A percentile compares a stretch with the other conserved stretches of the same genome.
Conservation (phyloP, 2,329 filamentous ascomycete genomes). For the Grosmannia huntii region DNA sequence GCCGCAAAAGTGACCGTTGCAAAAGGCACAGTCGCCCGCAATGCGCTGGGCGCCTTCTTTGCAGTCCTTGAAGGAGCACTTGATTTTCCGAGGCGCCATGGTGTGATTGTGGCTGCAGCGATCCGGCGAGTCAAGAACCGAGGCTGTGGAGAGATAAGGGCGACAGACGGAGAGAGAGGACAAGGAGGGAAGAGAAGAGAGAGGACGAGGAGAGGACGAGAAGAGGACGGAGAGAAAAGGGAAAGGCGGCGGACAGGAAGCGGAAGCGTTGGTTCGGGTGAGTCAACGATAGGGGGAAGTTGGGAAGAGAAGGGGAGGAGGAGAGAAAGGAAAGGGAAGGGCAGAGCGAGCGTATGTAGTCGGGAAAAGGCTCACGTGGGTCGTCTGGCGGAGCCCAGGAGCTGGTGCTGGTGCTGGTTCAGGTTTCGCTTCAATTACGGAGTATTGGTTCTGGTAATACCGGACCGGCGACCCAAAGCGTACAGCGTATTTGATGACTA, state of each 20-base stretch:
- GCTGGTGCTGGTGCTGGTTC: neutral
- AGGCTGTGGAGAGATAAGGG: neutral
- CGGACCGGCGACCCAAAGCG: neutral
- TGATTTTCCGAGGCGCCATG: constrained; percentile 64
- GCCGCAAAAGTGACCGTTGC: constrained; percentile 84
- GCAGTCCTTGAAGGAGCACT: constrained; percentile 84
- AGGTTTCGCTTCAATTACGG: constrained; percentile 2
- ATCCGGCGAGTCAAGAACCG: neutral
- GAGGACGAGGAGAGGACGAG: neutral
- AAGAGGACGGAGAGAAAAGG: neutral
- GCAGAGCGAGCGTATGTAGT: neutral
- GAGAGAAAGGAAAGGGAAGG: neutral
- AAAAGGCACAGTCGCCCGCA: constrained; percentile 93
- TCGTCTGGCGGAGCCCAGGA: neutral
- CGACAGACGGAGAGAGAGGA: neutral
- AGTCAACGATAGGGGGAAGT: neutral
- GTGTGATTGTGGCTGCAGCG: neutral
- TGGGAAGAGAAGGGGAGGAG: neutral
- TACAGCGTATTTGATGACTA: neutral
- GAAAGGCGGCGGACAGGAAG: neutral
- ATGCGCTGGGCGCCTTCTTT: constrained; percentile 80
- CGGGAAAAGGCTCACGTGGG: constrained; percentile 4
- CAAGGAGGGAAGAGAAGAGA: neutral
- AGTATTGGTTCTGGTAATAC: neutral
- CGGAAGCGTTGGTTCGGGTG: neutral